Evolutionary conservation across 1,284 basidiomycete genomes (phyloP), one percentile per base, ranked within the genome.

Genomic region (Malassezia arunalokei): DNA sequence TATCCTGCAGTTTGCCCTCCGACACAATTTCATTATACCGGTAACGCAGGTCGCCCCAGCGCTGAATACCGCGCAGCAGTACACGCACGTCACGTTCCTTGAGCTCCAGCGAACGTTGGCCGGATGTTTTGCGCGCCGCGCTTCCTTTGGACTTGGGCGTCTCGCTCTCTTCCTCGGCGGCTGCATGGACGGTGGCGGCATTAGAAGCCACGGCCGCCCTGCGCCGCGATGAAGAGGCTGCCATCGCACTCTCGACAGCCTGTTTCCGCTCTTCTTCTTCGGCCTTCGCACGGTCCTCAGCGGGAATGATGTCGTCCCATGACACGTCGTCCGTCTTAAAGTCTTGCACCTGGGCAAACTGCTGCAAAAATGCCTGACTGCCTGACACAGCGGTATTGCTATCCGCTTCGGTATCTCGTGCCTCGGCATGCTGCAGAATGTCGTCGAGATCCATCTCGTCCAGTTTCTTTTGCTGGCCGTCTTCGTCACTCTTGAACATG

Each of bases 401-500:
- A 14, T 74, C 73, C 8, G 83, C 83, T 64, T 90, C 80, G 1
- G 94, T 98, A 76, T 98, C 94, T 75, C 94, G 91, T 64, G 87
- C 88, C 75, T 98, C 94, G 40, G 94, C 94, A 59, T 88, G 85
- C 69, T 85, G 92, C 49, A 99, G 81, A 66, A 99, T 92, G 63
- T 96, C 94, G 74, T 98, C 94, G 12, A 98, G 82, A 74, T 99
- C 91, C 88, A 99, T 91, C 73, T 96, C 90, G 71, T 95, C 92
- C 40, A 99, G 83, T 76, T 98, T 96, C 76, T 91, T 82, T 75
- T 83, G 90, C 75, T 94, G 89, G 57, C 85, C 83, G 48, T 78
- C 80, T 74, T 92, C 88, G 75, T 95, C 90, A 73, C 89, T 90
- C 79, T 96, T 92, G 78, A 96, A 96, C 87, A 99, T 91, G 77